A percentile compares a stretch with the other conserved stretches of the same genome.
Evolutionary conservation across 257 asterid genomes (phyloP).

Genomic region (Nyctanthes arbortristis): DNA sequence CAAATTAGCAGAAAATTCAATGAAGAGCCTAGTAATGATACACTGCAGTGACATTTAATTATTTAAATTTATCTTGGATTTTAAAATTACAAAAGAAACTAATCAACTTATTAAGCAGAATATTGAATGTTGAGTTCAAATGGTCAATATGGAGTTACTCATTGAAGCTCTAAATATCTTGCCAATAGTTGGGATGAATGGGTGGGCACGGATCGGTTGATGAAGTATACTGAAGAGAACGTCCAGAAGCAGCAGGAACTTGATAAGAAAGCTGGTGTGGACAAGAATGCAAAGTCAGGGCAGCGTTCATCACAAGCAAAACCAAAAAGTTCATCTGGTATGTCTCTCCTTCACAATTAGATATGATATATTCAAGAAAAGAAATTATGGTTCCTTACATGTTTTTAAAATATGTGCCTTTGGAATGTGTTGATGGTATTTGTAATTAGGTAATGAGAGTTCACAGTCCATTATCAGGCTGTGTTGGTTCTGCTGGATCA

Average conservation of each 20-base stretch:
- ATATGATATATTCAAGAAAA: neutral
- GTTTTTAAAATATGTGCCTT: neutral
- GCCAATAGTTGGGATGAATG: conserved; percentile 96
- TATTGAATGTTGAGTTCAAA: conserved; percentile 11
- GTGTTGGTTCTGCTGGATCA: neutral
- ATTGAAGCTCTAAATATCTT: conserved; percentile 30
- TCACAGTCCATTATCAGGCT: neutral
- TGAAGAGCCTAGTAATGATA: conserved; percentile 1
- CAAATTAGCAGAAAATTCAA: neutral
- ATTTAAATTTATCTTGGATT: conserved; percentile 3
- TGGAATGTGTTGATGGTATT: neutral
- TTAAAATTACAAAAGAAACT: conserved; percentile 2
- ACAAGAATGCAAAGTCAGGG: conserved; percentile 66
- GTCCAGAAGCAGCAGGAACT: conserved; percentile 73
- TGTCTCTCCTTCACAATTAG: conserved; percentile 13
- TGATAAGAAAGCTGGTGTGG: conserved; percentile 77
- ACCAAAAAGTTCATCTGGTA: conserved; percentile 80
- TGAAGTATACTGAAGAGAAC: conserved; percentile 80
- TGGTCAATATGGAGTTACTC: conserved; percentile 24
- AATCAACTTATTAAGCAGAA: conserved; percentile 11
- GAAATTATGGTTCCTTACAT: neutral
- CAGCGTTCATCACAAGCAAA: conserved; percentile 76
- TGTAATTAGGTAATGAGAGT: neutral
- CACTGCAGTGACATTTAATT: conserved; percentile 16
- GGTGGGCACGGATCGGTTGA: conserved; percentile 83